phyloP scores from a whole-genome alignment of 2,329 filamentous ascomycete genomes.

The Aspergillus uvarum region DNA sequence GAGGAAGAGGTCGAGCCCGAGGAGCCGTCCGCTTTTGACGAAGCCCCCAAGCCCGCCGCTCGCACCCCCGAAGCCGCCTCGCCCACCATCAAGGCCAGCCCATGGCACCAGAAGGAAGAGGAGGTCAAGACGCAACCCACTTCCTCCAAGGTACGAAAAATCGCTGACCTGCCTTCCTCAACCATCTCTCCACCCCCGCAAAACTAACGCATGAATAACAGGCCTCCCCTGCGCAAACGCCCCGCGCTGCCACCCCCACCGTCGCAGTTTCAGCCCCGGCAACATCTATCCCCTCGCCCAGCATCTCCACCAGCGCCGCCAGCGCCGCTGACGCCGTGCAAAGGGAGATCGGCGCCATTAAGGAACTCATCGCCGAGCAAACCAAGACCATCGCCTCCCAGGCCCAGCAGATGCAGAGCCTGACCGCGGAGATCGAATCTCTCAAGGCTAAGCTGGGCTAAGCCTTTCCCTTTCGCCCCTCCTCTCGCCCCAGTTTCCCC shows the following conservation, averaged over 20 bases:
- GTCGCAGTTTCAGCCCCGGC: constrained; percentile 39
- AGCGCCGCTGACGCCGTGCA: constrained; percentile 56
- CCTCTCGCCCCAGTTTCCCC: not conserved
- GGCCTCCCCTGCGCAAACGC: constrained; percentile 17
- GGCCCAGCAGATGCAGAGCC: constrained; percentile 68
- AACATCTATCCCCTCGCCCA: constrained; percentile 15
- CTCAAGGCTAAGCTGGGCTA: constrained; percentile 73
- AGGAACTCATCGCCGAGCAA: constrained; percentile 72
- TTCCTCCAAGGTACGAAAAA: constrained; percentile 23
- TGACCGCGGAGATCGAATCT: constrained; percentile 73
- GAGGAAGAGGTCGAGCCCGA: constrained; percentile 59
- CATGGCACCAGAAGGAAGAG: constrained; percentile 31
- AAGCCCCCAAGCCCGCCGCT: constrained; percentile 69
- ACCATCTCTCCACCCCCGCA: not conserved
- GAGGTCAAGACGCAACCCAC: constrained; percentile 26
- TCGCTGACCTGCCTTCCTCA: not conserved
- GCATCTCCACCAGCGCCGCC: constrained; percentile 27
- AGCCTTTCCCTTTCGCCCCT: constrained; percentile 8
- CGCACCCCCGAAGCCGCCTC: constrained; percentile 25
- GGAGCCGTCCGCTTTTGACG: constrained; percentile 81
- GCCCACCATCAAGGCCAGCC: constrained; percentile 31
- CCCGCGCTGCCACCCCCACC: constrained; percentile 34
- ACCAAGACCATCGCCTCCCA: constrained; percentile 75
- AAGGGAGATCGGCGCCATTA: constrained; percentile 72
- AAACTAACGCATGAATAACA: not conserved